phyloP scores from a whole-genome alignment of 257 asterid genomes.

The Lycium ferocissimum region DNA sequence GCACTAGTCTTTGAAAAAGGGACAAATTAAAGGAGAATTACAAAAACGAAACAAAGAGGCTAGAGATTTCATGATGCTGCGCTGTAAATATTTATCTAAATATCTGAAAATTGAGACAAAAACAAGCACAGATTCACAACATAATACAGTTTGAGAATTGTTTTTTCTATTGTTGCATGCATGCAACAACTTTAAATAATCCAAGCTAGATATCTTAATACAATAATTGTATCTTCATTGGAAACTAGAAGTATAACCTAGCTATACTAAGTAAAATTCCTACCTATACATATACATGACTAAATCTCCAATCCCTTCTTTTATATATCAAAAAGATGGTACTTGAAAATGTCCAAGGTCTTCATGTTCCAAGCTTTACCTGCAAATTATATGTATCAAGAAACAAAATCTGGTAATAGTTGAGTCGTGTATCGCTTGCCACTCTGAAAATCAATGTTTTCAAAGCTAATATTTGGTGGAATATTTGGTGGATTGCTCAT shows the following conservation, averaged over 20 bases:
- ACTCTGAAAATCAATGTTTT: conserved; percentile 69
- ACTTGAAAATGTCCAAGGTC: background rate
- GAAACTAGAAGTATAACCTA: conserved; percentile 15
- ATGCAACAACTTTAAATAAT: background rate
- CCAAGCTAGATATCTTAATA: background rate
- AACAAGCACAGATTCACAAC: background rate
- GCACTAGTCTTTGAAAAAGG: background rate
- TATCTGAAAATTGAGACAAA: background rate
- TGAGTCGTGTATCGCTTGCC: conserved; percentile 82
- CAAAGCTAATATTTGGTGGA: conserved; percentile 55
- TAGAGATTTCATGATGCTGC: background rate
- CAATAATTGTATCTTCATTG: background rate
- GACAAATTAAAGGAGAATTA: background rate
- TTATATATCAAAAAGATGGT: background rate
- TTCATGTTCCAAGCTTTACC: background rate
- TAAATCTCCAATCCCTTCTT: background rate
- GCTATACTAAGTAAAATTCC: background rate
- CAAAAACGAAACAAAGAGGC: background rate
- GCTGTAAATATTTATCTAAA: background rate
- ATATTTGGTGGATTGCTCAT: conserved; percentile 41
- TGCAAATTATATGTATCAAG: conserved; percentile 41
- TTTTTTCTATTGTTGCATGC: background rate
- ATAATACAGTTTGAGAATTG: background rate
- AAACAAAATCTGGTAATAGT: conserved; percentile 83
- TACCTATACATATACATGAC: background rate